Evolutionary conservation across 805 yeast species (phyloP).

Genomic region (Suhomyces pyralidae): DNA sequence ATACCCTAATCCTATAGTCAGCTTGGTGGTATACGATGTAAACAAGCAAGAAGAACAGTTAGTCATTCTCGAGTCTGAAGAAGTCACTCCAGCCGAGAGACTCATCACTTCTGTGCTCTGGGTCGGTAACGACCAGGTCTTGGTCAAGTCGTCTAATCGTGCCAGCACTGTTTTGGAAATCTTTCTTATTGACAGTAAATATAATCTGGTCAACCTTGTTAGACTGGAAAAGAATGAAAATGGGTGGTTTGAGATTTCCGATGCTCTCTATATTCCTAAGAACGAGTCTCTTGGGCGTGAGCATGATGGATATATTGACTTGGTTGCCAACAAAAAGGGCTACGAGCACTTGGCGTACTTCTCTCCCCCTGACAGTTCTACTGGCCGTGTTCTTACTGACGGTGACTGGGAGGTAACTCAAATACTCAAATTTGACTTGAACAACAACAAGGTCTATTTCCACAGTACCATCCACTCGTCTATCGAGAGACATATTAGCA

Average conservation of each 20-base stretch:
- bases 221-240: slow-evolving; percentile 47
- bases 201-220: slow-evolving; percentile 31
- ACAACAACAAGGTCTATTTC: slow-evolving; percentile 52
- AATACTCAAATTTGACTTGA: slow-evolving; percentile 57
- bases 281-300: slow-evolving; percentile 32
- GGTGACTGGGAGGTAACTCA: slow-evolving; percentile 89
- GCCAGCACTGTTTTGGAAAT: slow-evolving; percentile 54
- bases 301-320: slow-evolving; percentile 74
- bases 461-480: slow-evolving; percentile 75
- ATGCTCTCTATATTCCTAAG: slow-evolving; percentile 35
- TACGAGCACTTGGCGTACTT: slow-evolving; percentile 81
- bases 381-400: slow-evolving; percentile 49
- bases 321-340: slow-evolving; percentile 52
- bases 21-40: slow-evolving; percentile 44
- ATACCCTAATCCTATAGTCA: slow-evolving; percentile 52
- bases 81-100: slow-evolving; percentile 35
- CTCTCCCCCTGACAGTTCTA: slow-evolving; percentile 53
- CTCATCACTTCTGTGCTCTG: slow-evolving; percentile 62
- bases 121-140: slow-evolving; percentile 44
- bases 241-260: slow-evolving; percentile 58
- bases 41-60: slow-evolving; percentile 13
- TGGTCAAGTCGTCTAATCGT: slow-evolving; percentile 63
- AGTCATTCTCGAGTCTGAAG: slow-evolving; percentile 19
- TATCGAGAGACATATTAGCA: slow-evolving; percentile 78
- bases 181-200: slow-evolving; percentile 38